Evolutionary conservation across 2,329 filamentous ascomycete species (phyloP).

Genomic region (Pseudofabraea citricarpa): DNA sequence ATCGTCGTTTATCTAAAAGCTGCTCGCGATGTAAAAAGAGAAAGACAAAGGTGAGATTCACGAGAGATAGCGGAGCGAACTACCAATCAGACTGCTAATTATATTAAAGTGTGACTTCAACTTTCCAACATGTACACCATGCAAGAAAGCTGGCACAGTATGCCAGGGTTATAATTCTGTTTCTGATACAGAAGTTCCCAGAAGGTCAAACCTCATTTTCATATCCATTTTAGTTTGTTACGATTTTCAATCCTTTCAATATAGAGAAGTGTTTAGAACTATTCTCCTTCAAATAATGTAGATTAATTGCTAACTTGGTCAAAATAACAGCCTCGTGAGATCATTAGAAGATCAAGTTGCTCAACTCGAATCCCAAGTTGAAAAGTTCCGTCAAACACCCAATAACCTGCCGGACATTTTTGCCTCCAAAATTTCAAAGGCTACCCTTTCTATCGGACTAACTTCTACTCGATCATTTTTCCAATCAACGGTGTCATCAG

Average conservation of each 20-base stretch:
- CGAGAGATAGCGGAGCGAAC: background rate
- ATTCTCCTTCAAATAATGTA: too few relatives aligned
- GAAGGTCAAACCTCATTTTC: background rate
- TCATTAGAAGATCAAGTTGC: slow-evolving; percentile 1
- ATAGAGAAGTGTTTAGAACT: too few relatives aligned
- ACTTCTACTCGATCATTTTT: background rate
- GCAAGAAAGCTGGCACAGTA: slow-evolving; percentile 1
- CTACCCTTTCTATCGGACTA: background rate
- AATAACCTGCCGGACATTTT: background rate
- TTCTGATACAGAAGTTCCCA: background rate
- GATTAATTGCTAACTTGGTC: too few relatives aligned
- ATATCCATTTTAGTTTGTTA: too few relatives aligned
- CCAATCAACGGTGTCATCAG: background rate
- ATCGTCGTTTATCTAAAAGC: slow-evolving; percentile 3
- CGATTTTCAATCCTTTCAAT: too few relatives aligned
- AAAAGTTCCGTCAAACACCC: background rate
- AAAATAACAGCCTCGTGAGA: slow-evolving; percentile 1
- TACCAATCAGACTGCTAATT: background rate
- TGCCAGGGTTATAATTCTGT: slow-evolving; percentile 2
- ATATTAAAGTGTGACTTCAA: slow-evolving; percentile 1
- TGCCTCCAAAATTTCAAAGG: background rate
- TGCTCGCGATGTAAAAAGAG: slow-evolving; percentile 4
- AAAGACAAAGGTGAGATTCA: slow-evolving; percentile 3
- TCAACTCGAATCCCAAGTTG: slow-evolving; percentile 2
- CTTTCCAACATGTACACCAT: slow-evolving; percentile 1